phyloP scores from a whole-genome alignment of 108 stramenopile species.

The Skeletonema tropicum region DNA sequence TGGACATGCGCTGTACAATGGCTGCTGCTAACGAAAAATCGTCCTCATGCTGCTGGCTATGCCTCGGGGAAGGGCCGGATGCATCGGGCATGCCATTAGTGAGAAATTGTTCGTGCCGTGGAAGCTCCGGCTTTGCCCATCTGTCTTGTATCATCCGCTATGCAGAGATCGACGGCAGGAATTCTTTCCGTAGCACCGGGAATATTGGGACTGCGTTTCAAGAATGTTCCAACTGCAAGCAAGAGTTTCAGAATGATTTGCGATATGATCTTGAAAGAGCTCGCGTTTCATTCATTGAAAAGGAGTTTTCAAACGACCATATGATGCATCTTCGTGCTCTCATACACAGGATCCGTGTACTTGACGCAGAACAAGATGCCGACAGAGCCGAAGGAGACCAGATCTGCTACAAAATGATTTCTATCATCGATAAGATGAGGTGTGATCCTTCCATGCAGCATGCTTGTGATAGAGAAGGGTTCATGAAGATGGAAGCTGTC shows the following conservation, averaged over 20 bases:
- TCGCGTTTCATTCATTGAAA: background rate
- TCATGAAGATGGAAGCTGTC: conserved; percentile 3
- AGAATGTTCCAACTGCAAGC: conserved; percentile 1
- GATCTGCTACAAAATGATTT: background rate
- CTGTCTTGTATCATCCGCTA: background rate
- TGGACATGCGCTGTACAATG: no score
- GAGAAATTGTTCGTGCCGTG: conserved; percentile 8
- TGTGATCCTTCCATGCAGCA: background rate
- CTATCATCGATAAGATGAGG: conserved; percentile 6
- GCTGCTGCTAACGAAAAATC: background rate
- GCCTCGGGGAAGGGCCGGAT: background rate
- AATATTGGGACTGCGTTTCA: background rate
- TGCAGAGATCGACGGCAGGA: background rate
- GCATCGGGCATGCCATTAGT: background rate
- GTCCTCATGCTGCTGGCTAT: conserved; percentile 5
- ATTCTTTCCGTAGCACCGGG: background rate
- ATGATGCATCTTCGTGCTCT: background rate
- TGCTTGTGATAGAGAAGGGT: background rate
- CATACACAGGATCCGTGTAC: background rate
- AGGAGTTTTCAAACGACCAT: background rate
- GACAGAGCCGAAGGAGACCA: background rate
- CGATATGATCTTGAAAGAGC: background rate
- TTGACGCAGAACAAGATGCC: background rate
- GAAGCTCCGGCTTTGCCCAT: conserved; percentile 15
- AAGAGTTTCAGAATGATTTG: background rate